These are phyloP conservation scores for Clonostachys rhizophaga DNA, from an alignment of 2,329 filamentous ascomycete species.

Conservation along the genomic window DNA sequence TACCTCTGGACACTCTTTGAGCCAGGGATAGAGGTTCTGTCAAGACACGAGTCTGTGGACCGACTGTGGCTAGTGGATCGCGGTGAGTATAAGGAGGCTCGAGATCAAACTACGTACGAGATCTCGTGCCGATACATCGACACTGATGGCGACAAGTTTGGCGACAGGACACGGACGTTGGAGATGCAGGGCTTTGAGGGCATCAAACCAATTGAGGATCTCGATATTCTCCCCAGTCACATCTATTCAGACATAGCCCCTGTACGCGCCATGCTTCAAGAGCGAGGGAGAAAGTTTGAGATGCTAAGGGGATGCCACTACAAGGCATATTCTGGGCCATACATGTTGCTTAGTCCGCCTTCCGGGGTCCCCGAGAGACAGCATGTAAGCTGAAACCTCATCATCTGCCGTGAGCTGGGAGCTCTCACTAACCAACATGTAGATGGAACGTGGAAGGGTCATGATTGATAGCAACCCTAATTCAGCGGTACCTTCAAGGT, in stretches of 20 bases:
- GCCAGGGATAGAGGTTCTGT: slow-evolving; percentile 75
- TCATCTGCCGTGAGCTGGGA: too few relatives aligned
- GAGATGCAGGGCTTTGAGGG: slow-evolving; percentile 76
- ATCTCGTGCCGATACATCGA: slow-evolving; percentile 79
- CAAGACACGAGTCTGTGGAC: slow-evolving; percentile 68
- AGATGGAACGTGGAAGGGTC: not conserved
- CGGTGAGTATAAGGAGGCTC: slow-evolving; percentile 48
- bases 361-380: too few relatives aligned
- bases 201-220: slow-evolving; percentile 73
- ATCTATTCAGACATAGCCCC: slow-evolving; percentile 15
- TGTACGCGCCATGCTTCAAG: slow-evolving; percentile 63
- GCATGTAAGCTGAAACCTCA: not conserved
- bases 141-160: slow-evolving; percentile 83
- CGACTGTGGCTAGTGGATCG: slow-evolving; percentile 77
- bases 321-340: slow-evolving; percentile 66
- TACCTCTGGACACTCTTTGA: slow-evolving; percentile 87
- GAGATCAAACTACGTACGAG: slow-evolving; percentile 40
- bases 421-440: too few relatives aligned
- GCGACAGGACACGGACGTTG: slow-evolving; percentile 64
- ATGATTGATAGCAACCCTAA: not conserved
- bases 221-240: slow-evolving; percentile 40
- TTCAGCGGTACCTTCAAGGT: too few relatives aligned
- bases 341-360: not conserved
- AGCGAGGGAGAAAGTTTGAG: slow-evolving; percentile 82
- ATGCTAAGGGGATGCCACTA: slow-evolving; percentile 78